phyloP scores from a whole-genome alignment of 192 early-diverging fungal species.

The Podila horticola region DNA sequence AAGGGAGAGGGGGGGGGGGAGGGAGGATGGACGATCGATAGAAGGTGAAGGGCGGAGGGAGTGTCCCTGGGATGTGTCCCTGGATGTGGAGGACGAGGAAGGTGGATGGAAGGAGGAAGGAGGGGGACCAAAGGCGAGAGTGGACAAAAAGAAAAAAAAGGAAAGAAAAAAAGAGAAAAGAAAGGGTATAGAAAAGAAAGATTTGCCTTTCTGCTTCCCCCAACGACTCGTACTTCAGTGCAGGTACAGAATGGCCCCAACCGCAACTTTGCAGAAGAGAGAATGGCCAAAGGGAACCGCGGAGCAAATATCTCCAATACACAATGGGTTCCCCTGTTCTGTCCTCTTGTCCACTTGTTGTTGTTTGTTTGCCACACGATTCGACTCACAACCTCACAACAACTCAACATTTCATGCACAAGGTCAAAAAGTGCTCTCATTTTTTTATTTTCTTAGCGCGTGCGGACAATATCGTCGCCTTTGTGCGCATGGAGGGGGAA shows the following conservation, averaged over 20 bases:
- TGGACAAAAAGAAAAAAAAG: background rate
- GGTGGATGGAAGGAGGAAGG: background rate
- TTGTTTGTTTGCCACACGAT: too few relatives aligned
- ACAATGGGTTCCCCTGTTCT: too few relatives aligned
- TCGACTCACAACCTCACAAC: too few relatives aligned
- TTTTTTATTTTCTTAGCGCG: background rate
- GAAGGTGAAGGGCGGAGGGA: background rate
- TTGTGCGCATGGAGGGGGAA: background rate
- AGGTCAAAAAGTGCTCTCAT: too few relatives aligned
- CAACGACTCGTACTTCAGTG: too few relatives aligned
- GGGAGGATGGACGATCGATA: constrained; percentile 11
- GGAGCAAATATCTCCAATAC: too few relatives aligned
- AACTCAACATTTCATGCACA: too few relatives aligned
- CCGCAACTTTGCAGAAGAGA: too few relatives aligned
- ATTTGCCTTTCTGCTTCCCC: too few relatives aligned
- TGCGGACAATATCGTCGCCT: background rate
- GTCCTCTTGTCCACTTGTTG: too few relatives aligned
- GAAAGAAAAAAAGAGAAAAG: background rate
- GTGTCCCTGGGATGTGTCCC: background rate
- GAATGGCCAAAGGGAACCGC: too few relatives aligned
- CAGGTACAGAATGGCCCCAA: too few relatives aligned
- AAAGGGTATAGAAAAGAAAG: background rate
- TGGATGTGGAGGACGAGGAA: background rate
- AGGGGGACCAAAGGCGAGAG: background rate
- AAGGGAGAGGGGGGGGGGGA: background rate